Evolutionary conservation across 192 early-diverging fungal genomes (phyloP).

Genomic region (Coemansia pectinata): DNA sequence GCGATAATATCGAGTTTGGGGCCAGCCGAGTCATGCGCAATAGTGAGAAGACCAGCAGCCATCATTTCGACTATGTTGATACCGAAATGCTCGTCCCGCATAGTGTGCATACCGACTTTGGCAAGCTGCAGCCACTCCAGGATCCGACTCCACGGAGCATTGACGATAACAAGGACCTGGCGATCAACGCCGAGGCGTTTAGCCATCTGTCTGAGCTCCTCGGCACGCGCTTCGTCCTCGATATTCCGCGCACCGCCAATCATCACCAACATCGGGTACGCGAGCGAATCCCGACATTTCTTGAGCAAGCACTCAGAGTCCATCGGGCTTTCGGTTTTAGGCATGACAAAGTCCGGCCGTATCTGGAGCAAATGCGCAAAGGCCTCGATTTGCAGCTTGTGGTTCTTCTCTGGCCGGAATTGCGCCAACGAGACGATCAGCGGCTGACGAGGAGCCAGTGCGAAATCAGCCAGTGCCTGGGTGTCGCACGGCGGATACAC

Average conservation of each 20-base stretch:
- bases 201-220: conserved; percentile 57
- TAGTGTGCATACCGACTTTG: conserved; percentile 89
- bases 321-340: conserved; percentile 15
- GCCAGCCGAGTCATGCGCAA: conserved; percentile 53
- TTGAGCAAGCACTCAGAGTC: background rate
- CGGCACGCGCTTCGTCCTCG: conserved; percentile 71
- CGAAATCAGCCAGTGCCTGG: conserved; percentile 57
- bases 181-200: conserved; percentile 61
- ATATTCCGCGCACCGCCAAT: conserved; percentile 85
- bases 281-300: background rate
- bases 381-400: conserved; percentile 76
- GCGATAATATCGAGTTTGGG: conserved; percentile 48
- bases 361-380: conserved; percentile 64
- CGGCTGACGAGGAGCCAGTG: conserved; percentile 57
- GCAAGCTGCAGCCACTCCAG: conserved; percentile 60
- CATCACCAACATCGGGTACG: conserved; percentile 66
- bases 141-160: conserved; percentile 76
- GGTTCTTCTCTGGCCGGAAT: conserved; percentile 97
- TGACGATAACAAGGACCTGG: conserved; percentile 76
- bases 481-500: conserved; percentile 97
- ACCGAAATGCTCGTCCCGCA: conserved; percentile 99
- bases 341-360: conserved; percentile 58
- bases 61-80: conserved; percentile 98
- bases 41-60: conserved; percentile 58
- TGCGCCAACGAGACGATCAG: conserved; percentile 89